Evolutionary conservation across 2,329 filamentous ascomycete species (phyloP).

Genomic region (Zymoseptoria brevis): DNA sequence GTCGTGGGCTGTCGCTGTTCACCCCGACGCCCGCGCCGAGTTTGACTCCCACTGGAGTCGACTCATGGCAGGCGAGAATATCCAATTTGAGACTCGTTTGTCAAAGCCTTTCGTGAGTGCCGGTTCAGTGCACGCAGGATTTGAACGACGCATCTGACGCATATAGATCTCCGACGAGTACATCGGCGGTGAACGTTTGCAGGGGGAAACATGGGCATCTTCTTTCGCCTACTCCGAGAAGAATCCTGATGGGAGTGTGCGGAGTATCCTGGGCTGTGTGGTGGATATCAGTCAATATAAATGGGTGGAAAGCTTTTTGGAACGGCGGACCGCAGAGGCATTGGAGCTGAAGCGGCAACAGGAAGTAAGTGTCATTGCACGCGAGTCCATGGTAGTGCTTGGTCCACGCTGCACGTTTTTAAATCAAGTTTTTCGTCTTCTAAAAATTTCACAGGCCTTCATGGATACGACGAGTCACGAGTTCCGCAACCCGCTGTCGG

Average conservation of each 20-base stretch:
- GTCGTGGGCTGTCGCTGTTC: conserved; percentile 10
- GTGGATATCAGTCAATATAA: conserved; percentile 35
- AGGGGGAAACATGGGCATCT: conserved; percentile 7
- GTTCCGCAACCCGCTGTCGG: conserved; percentile 36
- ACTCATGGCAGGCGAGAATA: conserved; percentile 7
- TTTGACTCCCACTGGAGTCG: conserved; percentile 10
- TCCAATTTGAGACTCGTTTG: conserved; percentile 25
- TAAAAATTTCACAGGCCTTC: conserved; percentile 14
- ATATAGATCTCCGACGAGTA: conserved; percentile 5
- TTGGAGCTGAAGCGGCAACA: conserved; percentile 27
- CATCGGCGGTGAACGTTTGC: conserved; percentile 5
- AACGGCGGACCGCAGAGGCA: conserved; percentile 31
- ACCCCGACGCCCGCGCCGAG: conserved; percentile 7
- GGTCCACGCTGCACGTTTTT: too few relatives aligned
- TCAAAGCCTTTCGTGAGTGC: conserved; percentile 13
- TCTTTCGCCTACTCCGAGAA: conserved; percentile 7
- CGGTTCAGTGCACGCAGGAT: too few relatives aligned
- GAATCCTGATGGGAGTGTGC: conserved; percentile 12
- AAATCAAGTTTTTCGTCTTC: too few relatives aligned
- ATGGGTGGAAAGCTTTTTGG: conserved; percentile 33
- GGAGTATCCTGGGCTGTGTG: conserved; percentile 31
- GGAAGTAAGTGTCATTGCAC: conserved; percentile 1
- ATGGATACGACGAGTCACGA: conserved; percentile 33
- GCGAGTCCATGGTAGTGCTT: too few relatives aligned
- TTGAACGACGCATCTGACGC: conserved; percentile 7